Evolutionary conservation across 257 asterid species (phyloP).

Genomic region (Fraxinus excelsior): DNA sequence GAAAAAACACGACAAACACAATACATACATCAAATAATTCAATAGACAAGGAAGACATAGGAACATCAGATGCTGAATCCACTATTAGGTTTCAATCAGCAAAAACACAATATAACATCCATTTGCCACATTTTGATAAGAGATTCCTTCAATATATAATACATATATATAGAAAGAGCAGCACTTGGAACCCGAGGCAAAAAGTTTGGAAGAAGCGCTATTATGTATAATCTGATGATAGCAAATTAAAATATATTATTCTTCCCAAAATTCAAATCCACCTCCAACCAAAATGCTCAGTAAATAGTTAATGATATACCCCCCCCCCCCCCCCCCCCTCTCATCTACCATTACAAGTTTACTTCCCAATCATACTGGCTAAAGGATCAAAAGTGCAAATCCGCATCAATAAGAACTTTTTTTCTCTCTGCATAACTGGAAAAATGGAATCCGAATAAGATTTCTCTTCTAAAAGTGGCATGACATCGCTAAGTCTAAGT

Average conservation of each 20-base stretch:
- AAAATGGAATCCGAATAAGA: too few relatives aligned
- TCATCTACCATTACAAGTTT: not conserved
- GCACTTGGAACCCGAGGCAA: too few relatives aligned
- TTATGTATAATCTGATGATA: too few relatives aligned
- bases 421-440: not conserved
- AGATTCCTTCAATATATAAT: too few relatives aligned
- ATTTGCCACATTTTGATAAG: too few relatives aligned
- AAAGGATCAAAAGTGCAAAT: not conserved
- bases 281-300: not conserved
- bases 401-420: not conserved
- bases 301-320: not conserved
- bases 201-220: too few relatives aligned
- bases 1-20: not conserved
- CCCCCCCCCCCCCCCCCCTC: not conserved
- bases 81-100: not conserved
- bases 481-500: not conserved
- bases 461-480: too few relatives aligned
- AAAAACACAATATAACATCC: not conserved
- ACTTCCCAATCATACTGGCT: not conserved
- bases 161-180: too few relatives aligned
- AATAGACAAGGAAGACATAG: slow-evolving; percentile 1
- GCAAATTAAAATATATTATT: too few relatives aligned
- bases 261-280: too few relatives aligned
- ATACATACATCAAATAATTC: not conserved
- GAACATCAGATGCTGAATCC: not conserved